Conservation (phyloP, 371 early-diverging fungal species). For the Smittium mucronatum region DNA sequence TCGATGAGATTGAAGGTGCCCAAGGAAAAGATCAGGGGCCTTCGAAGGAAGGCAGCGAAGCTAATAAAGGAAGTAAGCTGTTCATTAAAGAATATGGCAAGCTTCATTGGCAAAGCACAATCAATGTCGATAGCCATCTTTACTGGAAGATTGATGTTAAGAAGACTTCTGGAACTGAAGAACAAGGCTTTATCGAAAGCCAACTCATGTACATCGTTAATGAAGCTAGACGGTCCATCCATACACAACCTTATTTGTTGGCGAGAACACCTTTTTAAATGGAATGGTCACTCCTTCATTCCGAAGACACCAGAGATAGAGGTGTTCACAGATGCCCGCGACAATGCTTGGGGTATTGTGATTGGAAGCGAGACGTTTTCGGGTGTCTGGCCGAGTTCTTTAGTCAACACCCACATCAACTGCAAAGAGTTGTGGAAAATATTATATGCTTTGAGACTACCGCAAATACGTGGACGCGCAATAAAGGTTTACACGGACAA, state of each 20-base stretch:
- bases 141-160: too few relatives aligned
- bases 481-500: too few relatives aligned
- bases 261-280: neutral
- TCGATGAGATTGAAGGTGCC: too few relatives aligned
- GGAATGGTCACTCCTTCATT: neutral
- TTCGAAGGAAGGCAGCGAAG: neutral
- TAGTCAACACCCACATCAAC: too few relatives aligned
- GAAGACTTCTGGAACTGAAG: neutral
- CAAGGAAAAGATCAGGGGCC: neutral
- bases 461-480: too few relatives aligned
- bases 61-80: slow-evolving; percentile 4
- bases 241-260: neutral
- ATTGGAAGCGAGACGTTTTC: too few relatives aligned
- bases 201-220: neutral
- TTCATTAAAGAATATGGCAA: neutral
- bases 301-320: neutral
- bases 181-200: neutral
- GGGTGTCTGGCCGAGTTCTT: too few relatives aligned
- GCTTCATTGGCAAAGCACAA: too few relatives aligned
- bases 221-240: neutral
- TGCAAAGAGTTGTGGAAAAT: too few relatives aligned
- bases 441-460: too few relatives aligned
- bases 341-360: slow-evolving; percentile 1
- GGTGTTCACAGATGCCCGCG: neutral
- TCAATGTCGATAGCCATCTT: neutral